Conservation (phyloP, 352 stramenopile species). For the Phytophthora foliorum region DNA sequence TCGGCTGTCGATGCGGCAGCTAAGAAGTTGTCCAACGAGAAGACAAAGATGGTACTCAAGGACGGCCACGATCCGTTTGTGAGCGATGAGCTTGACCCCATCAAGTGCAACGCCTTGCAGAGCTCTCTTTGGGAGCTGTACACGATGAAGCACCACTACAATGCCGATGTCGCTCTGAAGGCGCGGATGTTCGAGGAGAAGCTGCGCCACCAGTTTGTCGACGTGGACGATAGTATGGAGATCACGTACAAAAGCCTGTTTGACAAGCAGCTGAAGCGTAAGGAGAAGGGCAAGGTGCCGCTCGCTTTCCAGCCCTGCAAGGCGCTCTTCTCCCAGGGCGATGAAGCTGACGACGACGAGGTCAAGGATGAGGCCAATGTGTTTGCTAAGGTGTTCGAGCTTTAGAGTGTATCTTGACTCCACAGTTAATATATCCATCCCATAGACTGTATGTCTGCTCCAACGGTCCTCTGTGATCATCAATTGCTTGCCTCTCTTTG, state of each 20-base stretch:
- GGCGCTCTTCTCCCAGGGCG: constrained; percentile 53
- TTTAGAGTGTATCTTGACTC: constrained; percentile 50
- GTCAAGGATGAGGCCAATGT: constrained; percentile 46
- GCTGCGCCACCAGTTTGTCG: constrained; percentile 79
- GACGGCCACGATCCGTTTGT: constrained; percentile 85
- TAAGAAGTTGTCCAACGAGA: constrained; percentile 69
- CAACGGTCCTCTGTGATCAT: constrained; percentile 2
- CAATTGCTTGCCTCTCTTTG: neutral
- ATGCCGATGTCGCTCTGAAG: constrained; percentile 92
- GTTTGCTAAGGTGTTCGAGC: constrained; percentile 79
- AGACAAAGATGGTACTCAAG: constrained; percentile 74
- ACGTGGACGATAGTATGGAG: constrained; percentile 78
- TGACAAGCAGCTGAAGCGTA: constrained; percentile 86
- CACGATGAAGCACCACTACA: constrained; percentile 96
- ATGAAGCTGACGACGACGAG: constrained; percentile 21
- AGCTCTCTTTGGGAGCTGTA: constrained; percentile 97
- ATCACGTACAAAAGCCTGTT: constrained; percentile 86
- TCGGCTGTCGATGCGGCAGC: constrained; percentile 82
- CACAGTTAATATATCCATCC: constrained; percentile 50
- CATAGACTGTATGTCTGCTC: constrained; percentile 32
- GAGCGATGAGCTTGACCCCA: constrained; percentile 74
- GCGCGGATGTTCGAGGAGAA: constrained; percentile 94
- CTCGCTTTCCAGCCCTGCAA: constrained; percentile 76
- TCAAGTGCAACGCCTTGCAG: constrained; percentile 87
- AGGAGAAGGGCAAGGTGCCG: constrained; percentile 80